phyloP scores from a whole-genome alignment of 176 grass and related monocot species.

The Chloris gayana region DNA sequence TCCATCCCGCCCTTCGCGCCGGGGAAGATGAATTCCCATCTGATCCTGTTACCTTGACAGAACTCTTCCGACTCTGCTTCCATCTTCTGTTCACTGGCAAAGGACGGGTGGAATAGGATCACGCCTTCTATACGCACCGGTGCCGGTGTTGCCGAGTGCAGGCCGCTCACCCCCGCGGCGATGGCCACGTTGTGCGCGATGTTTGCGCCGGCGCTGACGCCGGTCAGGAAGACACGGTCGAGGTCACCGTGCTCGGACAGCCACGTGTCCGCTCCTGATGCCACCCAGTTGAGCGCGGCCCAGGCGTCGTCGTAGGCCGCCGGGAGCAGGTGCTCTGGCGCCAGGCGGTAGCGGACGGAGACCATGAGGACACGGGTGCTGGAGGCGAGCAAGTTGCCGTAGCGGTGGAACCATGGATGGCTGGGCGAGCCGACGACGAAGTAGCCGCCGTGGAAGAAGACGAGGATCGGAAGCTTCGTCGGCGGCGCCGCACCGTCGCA shows the following conservation, averaged over 20 bases:
- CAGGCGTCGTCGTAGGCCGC: constrained; percentile 60
- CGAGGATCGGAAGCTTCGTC: constrained; percentile 39
- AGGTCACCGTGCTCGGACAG: constrained; percentile 56
- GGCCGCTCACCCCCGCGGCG: background rate
- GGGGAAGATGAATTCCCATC: constrained; percentile 51
- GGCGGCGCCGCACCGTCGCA: background rate
- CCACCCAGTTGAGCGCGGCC: constrained; percentile 56
- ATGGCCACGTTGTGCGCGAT: constrained; percentile 56
- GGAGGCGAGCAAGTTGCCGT: constrained; percentile 49
- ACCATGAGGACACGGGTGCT: constrained; percentile 43
- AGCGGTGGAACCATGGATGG: constrained; percentile 19
- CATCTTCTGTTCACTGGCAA: constrained; percentile 27
- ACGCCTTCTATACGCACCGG: constrained; percentile 11
- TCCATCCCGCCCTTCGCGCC: background rate
- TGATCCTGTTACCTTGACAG: background rate
- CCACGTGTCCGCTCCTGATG: constrained; percentile 51
- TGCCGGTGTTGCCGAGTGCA: background rate
- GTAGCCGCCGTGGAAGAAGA: constrained; percentile 69
- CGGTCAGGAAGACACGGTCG: constrained; percentile 53
- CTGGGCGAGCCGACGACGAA: constrained; percentile 52
- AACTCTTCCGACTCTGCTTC: constrained; percentile 2
- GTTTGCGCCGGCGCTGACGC: constrained; percentile 72
- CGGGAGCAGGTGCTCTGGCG: constrained; percentile 70
- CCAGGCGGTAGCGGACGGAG: constrained; percentile 66
- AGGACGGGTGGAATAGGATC: constrained; percentile 45